A percentile compares a stretch with the other conserved stretches of the same genome.
These are phyloP conservation scores for Dictyostelium purpureum DNA, from an alignment of 78 protist genomes.

Conservation along the genomic window DNA sequence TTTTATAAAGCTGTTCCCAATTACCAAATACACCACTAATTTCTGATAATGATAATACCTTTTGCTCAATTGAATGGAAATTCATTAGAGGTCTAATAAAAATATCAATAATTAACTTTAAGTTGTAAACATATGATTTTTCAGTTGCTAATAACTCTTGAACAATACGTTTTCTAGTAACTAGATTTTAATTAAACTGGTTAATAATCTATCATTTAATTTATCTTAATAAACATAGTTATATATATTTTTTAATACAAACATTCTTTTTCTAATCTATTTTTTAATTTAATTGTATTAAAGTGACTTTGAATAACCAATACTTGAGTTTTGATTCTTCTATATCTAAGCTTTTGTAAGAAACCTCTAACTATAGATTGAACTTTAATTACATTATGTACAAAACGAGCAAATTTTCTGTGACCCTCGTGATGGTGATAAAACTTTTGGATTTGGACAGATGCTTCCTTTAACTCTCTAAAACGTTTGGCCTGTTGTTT, in stretches of 20 bases:
- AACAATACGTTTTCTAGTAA: constrained; percentile 7
- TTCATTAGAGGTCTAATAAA: constrained; percentile 7
- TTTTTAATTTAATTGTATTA: neutral
- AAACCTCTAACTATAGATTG: constrained; percentile 9
- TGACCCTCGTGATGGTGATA: neutral
- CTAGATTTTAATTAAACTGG: neutral
- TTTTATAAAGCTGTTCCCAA: constrained; percentile 21
- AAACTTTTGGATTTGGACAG: neutral
- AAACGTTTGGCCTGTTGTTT: neutral
- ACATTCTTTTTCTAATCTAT: constrained; percentile 14
- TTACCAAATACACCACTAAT: constrained; percentile 28
- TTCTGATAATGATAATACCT: neutral
- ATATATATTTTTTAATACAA: neutral
- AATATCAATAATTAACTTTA: constrained; percentile 29
- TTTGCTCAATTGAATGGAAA: constrained; percentile 13
- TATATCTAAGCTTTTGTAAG: neutral
- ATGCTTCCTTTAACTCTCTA: neutral
- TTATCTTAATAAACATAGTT: neutral
- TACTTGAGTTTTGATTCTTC: neutral
- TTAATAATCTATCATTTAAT: neutral
- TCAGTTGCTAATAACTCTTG: constrained; percentile 22
- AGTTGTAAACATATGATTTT: constrained; percentile 20
- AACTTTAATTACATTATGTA: neutral
- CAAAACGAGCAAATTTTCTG: neutral
- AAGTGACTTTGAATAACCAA: neutral